Conservation (phyloP, 2,329 filamentous ascomycete species). For the Colletotrichum endophyticum region DNA sequence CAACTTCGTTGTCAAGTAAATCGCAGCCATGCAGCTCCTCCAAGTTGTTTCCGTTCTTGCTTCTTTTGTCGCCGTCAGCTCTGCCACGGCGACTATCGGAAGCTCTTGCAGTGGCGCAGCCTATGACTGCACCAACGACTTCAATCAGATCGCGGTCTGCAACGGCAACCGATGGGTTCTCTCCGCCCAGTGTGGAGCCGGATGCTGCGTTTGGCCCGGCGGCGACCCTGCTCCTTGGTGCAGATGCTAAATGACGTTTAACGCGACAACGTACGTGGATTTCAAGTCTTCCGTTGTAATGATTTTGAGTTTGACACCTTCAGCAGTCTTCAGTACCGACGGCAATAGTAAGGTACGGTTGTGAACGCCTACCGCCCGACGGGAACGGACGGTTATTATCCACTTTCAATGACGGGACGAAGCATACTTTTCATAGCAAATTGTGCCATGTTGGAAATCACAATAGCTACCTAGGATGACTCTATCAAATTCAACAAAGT, state of each 20-base stretch:
- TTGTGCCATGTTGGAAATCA: neutral
- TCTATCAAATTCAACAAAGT: neutral
- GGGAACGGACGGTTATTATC: neutral
- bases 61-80: neutral
- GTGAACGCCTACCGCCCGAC: neutral
- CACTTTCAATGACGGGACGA: neutral
- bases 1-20: neutral
- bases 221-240: neutral
- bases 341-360: neutral
- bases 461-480: neutral
- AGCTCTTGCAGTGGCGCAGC: neutral
- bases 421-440: neutral
- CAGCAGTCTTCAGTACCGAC: neutral
- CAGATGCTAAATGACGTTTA: neutral
- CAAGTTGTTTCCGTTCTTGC: neutral
- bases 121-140: neutral
- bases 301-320: neutral
- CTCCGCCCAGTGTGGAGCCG: neutral
- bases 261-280: neutral
- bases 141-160: neutral
- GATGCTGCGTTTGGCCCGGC: neutral
- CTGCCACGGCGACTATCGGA: neutral
- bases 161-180: neutral
- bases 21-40: neutral
- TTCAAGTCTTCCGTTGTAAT: neutral